Conservation (phyloP, 495 filamentous ascomycete species). For the Penicillium manginii region DNA sequence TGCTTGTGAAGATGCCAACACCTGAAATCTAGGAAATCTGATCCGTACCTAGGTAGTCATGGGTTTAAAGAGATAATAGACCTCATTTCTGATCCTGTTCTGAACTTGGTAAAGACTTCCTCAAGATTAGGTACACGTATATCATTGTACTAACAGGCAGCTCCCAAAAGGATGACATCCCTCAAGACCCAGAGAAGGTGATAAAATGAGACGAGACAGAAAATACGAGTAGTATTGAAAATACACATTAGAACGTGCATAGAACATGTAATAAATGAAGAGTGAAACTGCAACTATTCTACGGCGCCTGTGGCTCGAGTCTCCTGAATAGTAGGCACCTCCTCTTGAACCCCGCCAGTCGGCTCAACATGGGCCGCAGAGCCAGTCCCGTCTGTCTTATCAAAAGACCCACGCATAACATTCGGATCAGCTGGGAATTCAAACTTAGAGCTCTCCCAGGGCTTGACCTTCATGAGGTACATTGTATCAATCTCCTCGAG, state of each 20-base stretch:
- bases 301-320: neutral
- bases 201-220: neutral
- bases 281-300: neutral
- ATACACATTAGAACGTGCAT: too few relatives aligned
- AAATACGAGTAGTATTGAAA: too few relatives aligned
- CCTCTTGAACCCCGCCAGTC: neutral
- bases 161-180: neutral
- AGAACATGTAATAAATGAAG: neutral
- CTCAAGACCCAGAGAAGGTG: neutral
- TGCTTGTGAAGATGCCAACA: constrained; percentile 18
- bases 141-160: too few relatives aligned
- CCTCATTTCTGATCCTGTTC: too few relatives aligned
- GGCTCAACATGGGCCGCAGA: constrained; percentile 23
- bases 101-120: too few relatives aligned
- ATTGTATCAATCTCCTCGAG: constrained; percentile 84
- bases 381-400: constrained; percentile 18
- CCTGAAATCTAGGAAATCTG: neutral
- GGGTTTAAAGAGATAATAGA: too few relatives aligned
- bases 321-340: neutral
- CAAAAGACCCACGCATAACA: constrained; percentile 27
- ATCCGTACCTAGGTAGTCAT: too few relatives aligned
- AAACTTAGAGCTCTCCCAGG: constrained; percentile 62
- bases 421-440: constrained; percentile 33
- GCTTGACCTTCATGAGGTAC: constrained; percentile 69
- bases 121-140: too few relatives aligned